Evolutionary conservation across 2,329 filamentous ascomycete genomes (phyloP).

Genomic region (Dothideomycetidae sp.): DNA sequence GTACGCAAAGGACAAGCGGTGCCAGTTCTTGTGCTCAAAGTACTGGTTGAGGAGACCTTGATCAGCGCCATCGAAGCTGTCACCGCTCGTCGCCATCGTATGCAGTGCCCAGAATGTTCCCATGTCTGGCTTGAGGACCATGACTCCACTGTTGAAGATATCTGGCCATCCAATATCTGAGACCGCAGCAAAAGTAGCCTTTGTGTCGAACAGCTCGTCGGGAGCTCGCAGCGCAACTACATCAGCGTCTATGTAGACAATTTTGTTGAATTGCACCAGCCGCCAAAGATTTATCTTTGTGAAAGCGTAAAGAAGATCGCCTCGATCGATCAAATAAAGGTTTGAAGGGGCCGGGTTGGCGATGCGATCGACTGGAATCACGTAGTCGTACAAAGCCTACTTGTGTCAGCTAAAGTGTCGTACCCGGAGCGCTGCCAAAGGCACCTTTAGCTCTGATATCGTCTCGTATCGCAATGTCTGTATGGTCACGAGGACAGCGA

Average conservation of each 20-base stretch:
- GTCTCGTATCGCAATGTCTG: constrained; percentile 64
- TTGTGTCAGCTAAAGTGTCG: constrained; percentile 9
- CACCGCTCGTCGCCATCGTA: constrained; percentile 69
- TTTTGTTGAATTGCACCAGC: constrained; percentile 74
- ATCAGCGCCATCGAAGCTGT: constrained; percentile 94
- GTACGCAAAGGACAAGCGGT: constrained; percentile 86
- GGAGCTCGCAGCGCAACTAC: constrained; percentile 80
- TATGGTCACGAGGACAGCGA: constrained; percentile 70
- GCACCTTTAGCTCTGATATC: constrained; percentile 62
- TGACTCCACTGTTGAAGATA: constrained; percentile 93
- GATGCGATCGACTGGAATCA: constrained; percentile 72
- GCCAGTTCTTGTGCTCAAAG: constrained; percentile 61
- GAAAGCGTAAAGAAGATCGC: constrained; percentile 81
- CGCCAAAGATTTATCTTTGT: constrained; percentile 95
- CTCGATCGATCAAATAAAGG: constrained; percentile 79
- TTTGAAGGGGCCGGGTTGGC: constrained; percentile 66
- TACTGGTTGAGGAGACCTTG: constrained; percentile 93
- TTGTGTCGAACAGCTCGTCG: constrained; percentile 72
- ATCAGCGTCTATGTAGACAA: constrained; percentile 91
- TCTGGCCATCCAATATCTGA: constrained; percentile 98
- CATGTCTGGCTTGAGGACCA: constrained; percentile 77
- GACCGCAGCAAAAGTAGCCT: constrained; percentile 52
- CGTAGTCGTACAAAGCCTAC: constrained; percentile 71
- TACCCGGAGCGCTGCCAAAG: neutral
- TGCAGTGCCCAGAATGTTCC: constrained; percentile 75